A percentile compares a stretch with the other conserved stretches of the same genome.
These are phyloP conservation scores for Dicorynia guianensis DNA, from an alignment of 306 rosid species.

Conservation along the genomic window DNA sequence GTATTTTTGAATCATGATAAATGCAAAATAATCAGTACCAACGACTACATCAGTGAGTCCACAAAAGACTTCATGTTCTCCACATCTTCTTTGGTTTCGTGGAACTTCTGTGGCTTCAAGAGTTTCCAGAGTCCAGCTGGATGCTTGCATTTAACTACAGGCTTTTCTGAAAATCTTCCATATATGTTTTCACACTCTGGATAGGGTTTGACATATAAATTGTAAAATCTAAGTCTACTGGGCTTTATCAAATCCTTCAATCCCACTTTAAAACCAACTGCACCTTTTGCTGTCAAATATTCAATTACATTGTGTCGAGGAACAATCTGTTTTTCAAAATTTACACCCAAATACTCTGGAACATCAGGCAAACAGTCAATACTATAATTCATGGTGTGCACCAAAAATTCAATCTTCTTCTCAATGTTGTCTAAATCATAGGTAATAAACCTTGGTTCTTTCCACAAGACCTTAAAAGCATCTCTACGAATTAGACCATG, in stretches of 20 bases:
- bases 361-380: constrained; percentile 70
- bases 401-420: constrained; percentile 75
- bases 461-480: constrained; percentile 79
- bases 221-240: constrained; percentile 80
- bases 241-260: constrained; percentile 77
- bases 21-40: neutral
- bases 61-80: constrained; percentile 70
- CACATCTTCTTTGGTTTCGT: constrained; percentile 60
- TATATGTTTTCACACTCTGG: constrained; percentile 79
- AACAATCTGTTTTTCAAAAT: constrained; percentile 86
- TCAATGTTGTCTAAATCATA: constrained; percentile 67
- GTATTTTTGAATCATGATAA: neutral
- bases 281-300: constrained; percentile 73
- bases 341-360: constrained; percentile 82
- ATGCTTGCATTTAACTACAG: constrained; percentile 56
- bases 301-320: constrained; percentile 75
- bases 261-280: constrained; percentile 69
- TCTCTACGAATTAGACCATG: constrained; percentile 72
- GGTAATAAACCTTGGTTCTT: constrained; percentile 74
- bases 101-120: constrained; percentile 64
- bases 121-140: constrained; percentile 82
- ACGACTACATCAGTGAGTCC: constrained; percentile 56
- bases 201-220: constrained; percentile 87
- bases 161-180: constrained; percentile 58
- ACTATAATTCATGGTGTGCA: constrained; percentile 60